These are phyloP conservation scores for Blastobotrys capitulatus DNA, from an alignment of 1,139 yeast genomes.

Conservation along the genomic window DNA sequence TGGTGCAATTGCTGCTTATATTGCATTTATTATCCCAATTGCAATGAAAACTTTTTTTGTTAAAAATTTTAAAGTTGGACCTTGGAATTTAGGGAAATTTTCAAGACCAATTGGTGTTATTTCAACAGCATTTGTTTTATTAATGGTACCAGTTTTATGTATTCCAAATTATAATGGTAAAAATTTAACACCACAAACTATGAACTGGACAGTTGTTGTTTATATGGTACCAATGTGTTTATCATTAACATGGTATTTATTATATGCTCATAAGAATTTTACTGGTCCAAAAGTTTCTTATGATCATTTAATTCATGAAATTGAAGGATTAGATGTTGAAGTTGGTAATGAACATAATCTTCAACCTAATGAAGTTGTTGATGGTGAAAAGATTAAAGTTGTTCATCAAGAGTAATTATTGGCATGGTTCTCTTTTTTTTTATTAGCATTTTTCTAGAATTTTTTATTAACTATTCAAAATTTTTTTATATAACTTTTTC, in stretches of 20 bases:
- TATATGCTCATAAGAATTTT: not conserved
- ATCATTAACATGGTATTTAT: not conserved
- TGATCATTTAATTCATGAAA: constrained; percentile 1
- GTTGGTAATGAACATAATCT: not conserved
- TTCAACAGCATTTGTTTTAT: constrained; percentile 38
- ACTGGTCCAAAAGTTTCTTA: constrained; percentile 4
- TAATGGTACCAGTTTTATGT: constrained; percentile 65
- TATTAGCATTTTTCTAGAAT: too few species aligned
- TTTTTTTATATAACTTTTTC: too few species aligned
- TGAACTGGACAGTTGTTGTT: constrained; percentile 5
- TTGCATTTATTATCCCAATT: constrained; percentile 64
- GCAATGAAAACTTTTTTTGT: constrained; percentile 52
- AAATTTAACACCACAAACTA: not conserved
- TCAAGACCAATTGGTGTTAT: constrained; percentile 41
- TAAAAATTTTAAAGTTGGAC: constrained; percentile 56
- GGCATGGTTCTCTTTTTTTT: too few species aligned
- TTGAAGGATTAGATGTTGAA: constrained; percentile 2
- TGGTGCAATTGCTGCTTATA: constrained; percentile 68
- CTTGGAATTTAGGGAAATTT: constrained; percentile 57
- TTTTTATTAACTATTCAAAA: too few species aligned
- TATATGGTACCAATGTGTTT: not conserved
- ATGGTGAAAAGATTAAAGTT: not conserved
- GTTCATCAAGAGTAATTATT: not conserved
- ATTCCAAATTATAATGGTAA: constrained; percentile 50
- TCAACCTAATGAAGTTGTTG: not conserved